Percentiles rank a stretch among this genome's conserved stretches.
phyloP scores from a whole-genome alignment of 2,329 filamentous ascomycete species.

The Penicillium sp. region DNA sequence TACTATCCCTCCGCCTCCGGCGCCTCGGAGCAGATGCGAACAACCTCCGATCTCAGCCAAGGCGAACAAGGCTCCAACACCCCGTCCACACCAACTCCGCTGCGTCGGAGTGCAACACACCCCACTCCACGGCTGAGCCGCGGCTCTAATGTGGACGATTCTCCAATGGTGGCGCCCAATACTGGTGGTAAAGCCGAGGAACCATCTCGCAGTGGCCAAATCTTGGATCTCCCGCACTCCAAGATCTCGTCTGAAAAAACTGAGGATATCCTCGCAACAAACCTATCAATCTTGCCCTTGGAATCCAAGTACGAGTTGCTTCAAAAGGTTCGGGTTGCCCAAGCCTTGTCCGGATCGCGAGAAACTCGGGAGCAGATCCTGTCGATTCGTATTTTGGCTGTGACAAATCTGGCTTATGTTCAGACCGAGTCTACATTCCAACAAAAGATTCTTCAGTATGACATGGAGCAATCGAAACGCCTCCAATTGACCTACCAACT shows the following conservation, averaged over 20 bases:
- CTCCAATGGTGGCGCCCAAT: constrained; percentile 54
- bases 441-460: constrained; percentile 82
- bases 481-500: constrained; percentile 92
- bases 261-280: constrained; percentile 44
- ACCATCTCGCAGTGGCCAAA: constrained; percentile 51
- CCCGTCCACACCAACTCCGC: constrained; percentile 75
- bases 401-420: constrained; percentile 90
- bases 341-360: constrained; percentile 70
- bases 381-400: constrained; percentile 79
- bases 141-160: constrained; percentile 49
- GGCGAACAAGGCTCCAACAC: constrained; percentile 47
- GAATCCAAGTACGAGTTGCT: constrained; percentile 82
- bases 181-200: constrained; percentile 44
- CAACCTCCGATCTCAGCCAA: constrained; percentile 33
- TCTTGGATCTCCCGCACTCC: constrained; percentile 66
- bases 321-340: constrained; percentile 80
- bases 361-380: constrained; percentile 75
- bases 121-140: constrained; percentile 58
- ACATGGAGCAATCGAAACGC: constrained; percentile 84
- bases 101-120: constrained; percentile 69
- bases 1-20: constrained; percentile 67
- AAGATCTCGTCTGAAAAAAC: constrained; percentile 45
- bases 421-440: constrained; percentile 81
- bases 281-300: constrained; percentile 68
- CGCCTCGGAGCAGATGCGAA: constrained; percentile 39